Evolutionary conservation across 768 basidiomycete species (phyloP), one percentile per base, ranked within the genome.

Genomic region (Pleurotus citrinopileatus): DNA sequence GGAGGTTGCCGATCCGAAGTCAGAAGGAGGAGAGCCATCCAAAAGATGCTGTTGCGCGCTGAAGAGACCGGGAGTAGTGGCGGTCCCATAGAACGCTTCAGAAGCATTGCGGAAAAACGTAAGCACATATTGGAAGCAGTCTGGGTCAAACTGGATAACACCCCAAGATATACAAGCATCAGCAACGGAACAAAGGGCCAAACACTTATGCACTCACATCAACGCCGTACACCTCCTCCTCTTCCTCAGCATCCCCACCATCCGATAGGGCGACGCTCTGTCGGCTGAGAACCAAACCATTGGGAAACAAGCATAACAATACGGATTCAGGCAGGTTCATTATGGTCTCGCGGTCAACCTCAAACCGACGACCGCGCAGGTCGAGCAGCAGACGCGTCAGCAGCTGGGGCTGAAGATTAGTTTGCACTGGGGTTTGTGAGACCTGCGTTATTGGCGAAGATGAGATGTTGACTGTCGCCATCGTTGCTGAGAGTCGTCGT

Each of bases 311-410:
- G 70, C 95, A 98, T 32, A 99, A 76, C 51, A 98, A 79, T 42
- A 99, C 94, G 15, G 91, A 94, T 81, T 99, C 97, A 2, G 97
- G 97, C 17, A 99, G 80, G 67, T 95, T 93, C 94, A 98, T 97
- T 66, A 99, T 88, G 4, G 91, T 94, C 73, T 98, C 96, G 60
- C 96, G 82, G 73, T 98, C 97, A 40, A 99, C 93, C 56, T 91
- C 86, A 73, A 98, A 95, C 57, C 94, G 86, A 61, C 72, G 79
- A 53, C 94, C 94, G 59, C 97, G 86, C 32, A 99, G 81, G 73
- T 98, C 97, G 61, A 99, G 85, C 52, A 89, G 82, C 61, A 99
- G 79, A 61, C 93, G 81, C 22, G 92, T 88, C 59, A 98, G 81
- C 36, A 96, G 80, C 73, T 93, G 90, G 4, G 91, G 91, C 71